Base-by-base conservation (phyloP, 2,329 filamentous ascomycete species). In the Verticillium albo-atrum region DNA sequence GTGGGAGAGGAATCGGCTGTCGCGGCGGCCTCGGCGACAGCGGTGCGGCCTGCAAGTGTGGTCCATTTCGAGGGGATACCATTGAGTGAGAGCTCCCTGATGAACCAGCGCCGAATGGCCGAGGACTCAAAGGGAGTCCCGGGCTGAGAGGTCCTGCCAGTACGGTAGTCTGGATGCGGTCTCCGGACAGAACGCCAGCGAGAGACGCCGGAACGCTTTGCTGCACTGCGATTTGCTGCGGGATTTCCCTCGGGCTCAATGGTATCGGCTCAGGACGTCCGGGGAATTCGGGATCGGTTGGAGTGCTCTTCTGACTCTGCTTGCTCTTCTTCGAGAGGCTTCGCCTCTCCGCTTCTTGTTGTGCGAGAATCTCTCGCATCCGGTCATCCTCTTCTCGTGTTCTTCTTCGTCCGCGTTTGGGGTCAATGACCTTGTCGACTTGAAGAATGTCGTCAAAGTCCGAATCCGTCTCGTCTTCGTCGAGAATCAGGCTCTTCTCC, bases 301-400 rank as follows among this genome's bases (percentile, higher is more conserved):
- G 74, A 61, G 82, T 77, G 57, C 68, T 71, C 57, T 79, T 79
- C 42, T 59, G 59, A 50, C 59, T 57, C n/a, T 58, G 82, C 81
- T 83, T 87, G 71, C 82, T 88, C 79, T 90, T 91, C 71, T 90
- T 91, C 0, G 90, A 93, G 30, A 85, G 76, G 72, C 89, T 92
- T 60, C 89, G 83, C 28, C 83, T 80, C 68, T 91, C 88, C 14
- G 88, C 84, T 67, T 92, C 87, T 68, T 86, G 82, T 54, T 83
- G 71, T 1, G 83, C 85, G n/a, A 87, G 72, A 15, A 86, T 79
- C 69, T 94, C 91, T 54, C 93, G 86, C 58, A 91, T 84, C 58
- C 82, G 82, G 65, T 97, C 92, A 68, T 97, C 93, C 62, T 97
- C 91, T 71, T 94, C 92, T 57, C 93, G 84, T 3, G 92, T 97